Percentiles rank a stretch among this genome's conserved stretches.
phyloP scores from a whole-genome alignment of 1,139 yeast species.

The Zygosaccharomyces sapae region DNA sequence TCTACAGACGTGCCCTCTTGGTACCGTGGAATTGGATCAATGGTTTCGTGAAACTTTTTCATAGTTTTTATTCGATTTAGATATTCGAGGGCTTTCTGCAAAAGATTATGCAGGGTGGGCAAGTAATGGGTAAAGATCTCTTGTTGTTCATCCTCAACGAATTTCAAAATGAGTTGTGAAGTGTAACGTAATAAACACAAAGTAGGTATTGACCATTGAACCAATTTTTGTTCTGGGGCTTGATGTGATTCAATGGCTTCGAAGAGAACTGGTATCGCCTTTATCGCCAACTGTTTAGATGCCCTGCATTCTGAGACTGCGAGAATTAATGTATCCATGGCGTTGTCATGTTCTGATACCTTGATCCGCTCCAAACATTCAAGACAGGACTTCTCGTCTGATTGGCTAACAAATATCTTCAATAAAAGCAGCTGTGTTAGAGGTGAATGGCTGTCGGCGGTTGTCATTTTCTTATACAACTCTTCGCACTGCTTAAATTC shows the following conservation, averaged over 20 bases:
- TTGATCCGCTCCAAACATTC: conserved; percentile 17
- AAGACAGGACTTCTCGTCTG: conserved; percentile 10
- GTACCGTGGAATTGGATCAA: background rate
- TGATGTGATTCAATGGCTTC: conserved; percentile 15
- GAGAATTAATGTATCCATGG: conserved; percentile 23
- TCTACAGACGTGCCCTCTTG: conserved; percentile 19
- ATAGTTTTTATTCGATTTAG: conserved; percentile 11
- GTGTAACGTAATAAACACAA: conserved; percentile 24
- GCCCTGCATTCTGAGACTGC: conserved; percentile 24
- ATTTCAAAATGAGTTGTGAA: conserved; percentile 25
- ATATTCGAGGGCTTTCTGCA: conserved; percentile 16
- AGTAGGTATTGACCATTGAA: conserved; percentile 15
- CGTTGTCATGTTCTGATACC: conserved; percentile 12
- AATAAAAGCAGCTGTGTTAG: conserved; percentile 21
- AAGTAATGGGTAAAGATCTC: conserved; percentile 11
- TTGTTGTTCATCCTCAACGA: conserved; percentile 17
- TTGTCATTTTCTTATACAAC: conserved; percentile 15
- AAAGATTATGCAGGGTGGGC: conserved; percentile 12
- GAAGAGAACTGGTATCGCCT: conserved; percentile 20
- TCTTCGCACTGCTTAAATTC: conserved; percentile 13
- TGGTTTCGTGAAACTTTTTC: conserved; percentile 1
- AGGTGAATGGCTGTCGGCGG: conserved; percentile 18
- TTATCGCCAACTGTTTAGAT: conserved; percentile 15
- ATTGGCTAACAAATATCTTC: conserved; percentile 11
- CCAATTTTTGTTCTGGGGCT: background rate